Conservation (phyloP, 1,139 yeast species). For the Wickerhamiella infanticola region DNA sequence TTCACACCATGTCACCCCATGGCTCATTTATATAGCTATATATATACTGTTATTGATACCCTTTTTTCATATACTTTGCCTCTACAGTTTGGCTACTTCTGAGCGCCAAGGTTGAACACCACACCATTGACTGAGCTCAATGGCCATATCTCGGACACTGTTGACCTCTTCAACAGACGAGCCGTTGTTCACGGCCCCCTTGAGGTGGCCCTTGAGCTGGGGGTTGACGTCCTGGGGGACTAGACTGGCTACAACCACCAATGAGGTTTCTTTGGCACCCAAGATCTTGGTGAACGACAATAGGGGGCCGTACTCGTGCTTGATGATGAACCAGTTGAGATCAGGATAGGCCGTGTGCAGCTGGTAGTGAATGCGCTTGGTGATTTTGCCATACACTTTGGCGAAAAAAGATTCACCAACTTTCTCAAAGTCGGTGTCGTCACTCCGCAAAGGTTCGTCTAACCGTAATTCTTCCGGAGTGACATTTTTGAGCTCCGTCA, state of each 20-base stretch:
- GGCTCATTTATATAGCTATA: too few relatives aligned
- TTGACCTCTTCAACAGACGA: slow-evolving; percentile 49
- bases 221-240: slow-evolving; percentile 94
- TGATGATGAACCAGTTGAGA: slow-evolving; percentile 56
- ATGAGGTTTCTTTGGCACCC: slow-evolving; percentile 53
- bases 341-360: slow-evolving; percentile 70
- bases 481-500: slow-evolving; percentile 45
- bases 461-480: slow-evolving; percentile 42
- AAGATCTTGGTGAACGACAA: slow-evolving; percentile 53
- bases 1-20: too few relatives aligned
- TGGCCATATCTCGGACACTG: slow-evolving; percentile 45
- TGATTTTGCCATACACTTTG: slow-evolving; percentile 58
- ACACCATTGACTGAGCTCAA: slow-evolving; percentile 59
- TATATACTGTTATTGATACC: too few relatives aligned
- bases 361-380: slow-evolving; percentile 50
- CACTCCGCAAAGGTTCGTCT: slow-evolving; percentile 16
- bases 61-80: background rate
- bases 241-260: slow-evolving; percentile 63
- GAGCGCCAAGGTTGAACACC: slow-evolving; percentile 47
- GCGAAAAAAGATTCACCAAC: slow-evolving; percentile 43
- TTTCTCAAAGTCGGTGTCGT: slow-evolving; percentile 7
- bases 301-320: slow-evolving; percentile 64
- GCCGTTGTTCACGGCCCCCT: slow-evolving; percentile 73
- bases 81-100: slow-evolving; percentile 38
- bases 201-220: slow-evolving; percentile 76